Conservation (phyloP, 1,139 yeast species). For the Blastobotrys raffinosifermentans region DNA sequence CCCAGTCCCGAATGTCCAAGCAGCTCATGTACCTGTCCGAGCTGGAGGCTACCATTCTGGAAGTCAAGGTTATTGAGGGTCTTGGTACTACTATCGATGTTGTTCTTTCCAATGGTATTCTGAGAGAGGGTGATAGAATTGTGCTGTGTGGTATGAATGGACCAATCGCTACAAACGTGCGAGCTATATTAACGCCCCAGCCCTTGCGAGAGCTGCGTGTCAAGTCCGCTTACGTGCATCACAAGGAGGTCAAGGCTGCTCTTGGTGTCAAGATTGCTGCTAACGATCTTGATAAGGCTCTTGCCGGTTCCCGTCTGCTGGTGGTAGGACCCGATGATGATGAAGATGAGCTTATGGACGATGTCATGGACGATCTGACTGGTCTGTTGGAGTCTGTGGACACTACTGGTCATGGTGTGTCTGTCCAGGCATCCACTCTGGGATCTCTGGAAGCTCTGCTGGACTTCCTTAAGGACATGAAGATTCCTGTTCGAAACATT, state of each 20-base stretch:
- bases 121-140: conserved; percentile 90
- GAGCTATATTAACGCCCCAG: conserved; percentile 96
- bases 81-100: conserved; percentile 98
- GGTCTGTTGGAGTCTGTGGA: conserved; percentile 94
- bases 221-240: conserved; percentile 90
- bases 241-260: conserved; percentile 97
- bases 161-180: conserved; percentile 94
- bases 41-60: conserved; percentile 93
- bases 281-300: conserved; percentile 94
- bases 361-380: conserved; percentile 97
- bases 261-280: conserved; percentile 98
- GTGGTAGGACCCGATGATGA: conserved; percentile 97
- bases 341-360: conserved; percentile 96
- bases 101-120: conserved; percentile 87
- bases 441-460: conserved; percentile 96
- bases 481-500: conserved; percentile 97
- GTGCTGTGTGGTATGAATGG: conserved; percentile 98
- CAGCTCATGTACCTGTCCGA: conserved; percentile 94
- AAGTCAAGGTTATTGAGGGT: conserved; percentile 98
- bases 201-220: conserved; percentile 94
- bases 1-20: conserved; percentile 98
- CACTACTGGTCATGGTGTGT: conserved; percentile 91
- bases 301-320: conserved; percentile 94
- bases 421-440: conserved; percentile 96
- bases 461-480: conserved; percentile 96